Evolutionary conservation across 495 filamentous ascomycete genomes (phyloP).

Genomic region (Penicillium odoratum): DNA sequence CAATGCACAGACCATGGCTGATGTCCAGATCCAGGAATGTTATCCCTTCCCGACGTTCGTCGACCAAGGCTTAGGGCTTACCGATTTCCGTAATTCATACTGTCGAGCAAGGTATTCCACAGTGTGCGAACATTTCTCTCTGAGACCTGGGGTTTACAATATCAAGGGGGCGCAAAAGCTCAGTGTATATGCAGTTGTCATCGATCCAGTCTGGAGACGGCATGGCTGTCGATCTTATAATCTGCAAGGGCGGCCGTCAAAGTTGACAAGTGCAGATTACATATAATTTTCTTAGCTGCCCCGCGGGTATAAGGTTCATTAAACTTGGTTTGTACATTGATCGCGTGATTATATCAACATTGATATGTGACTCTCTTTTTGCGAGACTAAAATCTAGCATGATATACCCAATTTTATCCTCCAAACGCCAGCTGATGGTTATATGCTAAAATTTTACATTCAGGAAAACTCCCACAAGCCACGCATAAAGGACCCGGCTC

Average conservation of each 20-base stretch:
- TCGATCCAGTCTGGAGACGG: background rate
- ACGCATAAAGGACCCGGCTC: conserved; percentile 39
- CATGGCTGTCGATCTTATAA: conserved; percentile 16
- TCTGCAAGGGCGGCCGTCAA: conserved; percentile 19
- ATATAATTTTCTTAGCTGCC: background rate
- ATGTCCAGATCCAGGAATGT: conserved; percentile 20
- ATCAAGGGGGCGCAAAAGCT: conserved; percentile 24
- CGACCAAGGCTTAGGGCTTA: conserved; percentile 19
- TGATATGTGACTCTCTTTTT: background rate
- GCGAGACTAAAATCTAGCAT: conserved; percentile 3
- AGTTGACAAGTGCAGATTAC: background rate
- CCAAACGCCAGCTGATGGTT: conserved; percentile 10
- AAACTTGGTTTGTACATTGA: conserved; percentile 1
- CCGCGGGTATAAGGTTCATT: background rate
- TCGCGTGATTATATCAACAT: background rate
- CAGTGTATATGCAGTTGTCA: background rate
- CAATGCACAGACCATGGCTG: conserved; percentile 3
- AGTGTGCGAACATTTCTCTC: conserved; percentile 15
- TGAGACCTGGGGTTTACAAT: conserved; percentile 8
- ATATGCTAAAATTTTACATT: conserved; percentile 8
- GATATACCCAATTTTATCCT: conserved; percentile 1
- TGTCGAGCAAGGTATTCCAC: conserved; percentile 3
- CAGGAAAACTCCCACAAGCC: conserved; percentile 41
- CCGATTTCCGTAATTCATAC: background rate
- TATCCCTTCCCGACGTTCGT: conserved; percentile 24